Conservation (phyloP, 2,329 filamentous ascomycete genomes). For the Lachnellula willkommii region DNA sequence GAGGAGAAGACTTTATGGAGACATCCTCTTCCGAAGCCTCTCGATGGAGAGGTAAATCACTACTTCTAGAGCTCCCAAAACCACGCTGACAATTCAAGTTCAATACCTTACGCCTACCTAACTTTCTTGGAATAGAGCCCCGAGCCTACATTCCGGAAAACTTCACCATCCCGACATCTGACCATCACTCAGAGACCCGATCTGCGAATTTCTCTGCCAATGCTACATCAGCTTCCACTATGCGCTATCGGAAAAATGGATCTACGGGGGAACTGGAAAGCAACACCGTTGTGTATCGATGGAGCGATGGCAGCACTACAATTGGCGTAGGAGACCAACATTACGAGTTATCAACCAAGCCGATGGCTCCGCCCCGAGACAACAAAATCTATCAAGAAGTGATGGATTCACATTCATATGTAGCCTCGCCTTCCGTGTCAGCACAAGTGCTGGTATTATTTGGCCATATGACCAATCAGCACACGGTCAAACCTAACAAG, state of each 20-base stretch:
- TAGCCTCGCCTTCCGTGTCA: constrained; percentile 63
- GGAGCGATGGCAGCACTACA: constrained; percentile 75
- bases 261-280: constrained; percentile 62
- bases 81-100: constrained; percentile 43
- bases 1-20: constrained; percentile 61
- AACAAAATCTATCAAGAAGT: constrained; percentile 57
- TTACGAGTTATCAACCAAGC: constrained; percentile 68
- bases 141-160: constrained; percentile 60
- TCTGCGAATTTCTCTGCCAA: constrained; percentile 49
- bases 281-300: constrained; percentile 68
- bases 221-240: constrained; percentile 56
- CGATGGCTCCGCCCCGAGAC: constrained; percentile 54
- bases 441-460: constrained; percentile 66
- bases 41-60: constrained; percentile 58
- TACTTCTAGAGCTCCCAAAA: neutral
- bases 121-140: constrained; percentile 66
- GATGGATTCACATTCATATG: constrained; percentile 70
- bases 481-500: constrained; percentile 62
- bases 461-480: constrained; percentile 69
- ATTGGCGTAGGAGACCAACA: constrained; percentile 70
- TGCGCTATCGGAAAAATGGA: constrained; percentile 64
- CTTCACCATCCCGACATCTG: constrained; percentile 59
- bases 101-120: constrained; percentile 65
- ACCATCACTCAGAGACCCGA: constrained; percentile 45
- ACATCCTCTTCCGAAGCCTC: constrained; percentile 65